Percentiles rank a stretch among this genome's conserved stretches.
Evolutionary conservation across 2,329 filamentous ascomycete species (phyloP).

Genomic region (Venturia aucupariae): DNA sequence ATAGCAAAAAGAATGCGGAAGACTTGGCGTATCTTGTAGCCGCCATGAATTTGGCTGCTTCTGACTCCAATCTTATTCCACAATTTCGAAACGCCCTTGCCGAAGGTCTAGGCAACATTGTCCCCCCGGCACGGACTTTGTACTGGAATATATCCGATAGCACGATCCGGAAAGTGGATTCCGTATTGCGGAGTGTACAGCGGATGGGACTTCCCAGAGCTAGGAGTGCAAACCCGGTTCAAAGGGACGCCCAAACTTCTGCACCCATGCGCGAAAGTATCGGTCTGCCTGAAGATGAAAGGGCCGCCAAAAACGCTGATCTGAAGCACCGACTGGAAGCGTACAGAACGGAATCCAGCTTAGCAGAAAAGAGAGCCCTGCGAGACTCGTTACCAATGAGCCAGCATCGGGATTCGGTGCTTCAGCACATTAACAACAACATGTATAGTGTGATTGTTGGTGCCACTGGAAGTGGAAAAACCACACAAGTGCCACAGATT

Average conservation of each 20-base stretch:
- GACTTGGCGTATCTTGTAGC: neutral
- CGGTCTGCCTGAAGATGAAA: neutral
- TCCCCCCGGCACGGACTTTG: neutral
- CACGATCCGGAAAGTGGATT: neutral
- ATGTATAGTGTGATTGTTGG: constrained; percentile 38
- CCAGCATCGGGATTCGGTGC: constrained; percentile 26
- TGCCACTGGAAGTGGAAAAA: constrained; percentile 40
- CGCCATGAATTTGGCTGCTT: neutral
- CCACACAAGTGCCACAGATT: constrained; percentile 45
- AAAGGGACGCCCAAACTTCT: neutral
- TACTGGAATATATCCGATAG: neutral
- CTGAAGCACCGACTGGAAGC: constrained; percentile 17
- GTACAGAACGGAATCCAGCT: constrained; percentile 16
- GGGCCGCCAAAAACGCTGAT: constrained; percentile 15
- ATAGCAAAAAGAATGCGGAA: neutral
- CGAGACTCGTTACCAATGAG: constrained; percentile 32
- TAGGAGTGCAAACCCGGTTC: neutral
- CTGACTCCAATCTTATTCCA: neutral
- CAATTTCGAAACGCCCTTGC: neutral
- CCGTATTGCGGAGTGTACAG: neutral
- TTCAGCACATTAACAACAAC: constrained; percentile 32
- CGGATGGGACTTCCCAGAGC: neutral
- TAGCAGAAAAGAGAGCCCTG: constrained; percentile 25
- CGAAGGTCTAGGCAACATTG: neutral
- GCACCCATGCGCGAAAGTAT: neutral